A percentile compares a stretch with the other conserved stretches of the same genome.
Conservation (phyloP, 1,139 yeast genomes). For the Suhomyces taliae region DNA sequence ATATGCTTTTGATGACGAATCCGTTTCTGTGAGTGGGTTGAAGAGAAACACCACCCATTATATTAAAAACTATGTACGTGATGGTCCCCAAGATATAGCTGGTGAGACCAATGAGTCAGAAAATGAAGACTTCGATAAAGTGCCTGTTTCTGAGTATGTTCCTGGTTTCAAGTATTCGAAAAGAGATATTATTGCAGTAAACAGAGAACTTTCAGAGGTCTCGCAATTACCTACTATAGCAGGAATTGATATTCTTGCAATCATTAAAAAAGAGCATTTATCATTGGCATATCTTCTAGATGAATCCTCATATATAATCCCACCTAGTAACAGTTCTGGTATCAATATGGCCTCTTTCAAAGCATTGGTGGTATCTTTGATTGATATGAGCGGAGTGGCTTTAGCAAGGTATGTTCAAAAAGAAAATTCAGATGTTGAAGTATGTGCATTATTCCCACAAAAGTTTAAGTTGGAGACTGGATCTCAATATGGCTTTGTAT, state of each 20-base stretch:
- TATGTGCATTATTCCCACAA: conserved; percentile 60
- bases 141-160: conserved; percentile 17
- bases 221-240: conserved; percentile 44
- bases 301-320: conserved; percentile 59
- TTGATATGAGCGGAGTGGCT: conserved; percentile 49
- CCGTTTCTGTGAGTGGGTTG: conserved; percentile 13
- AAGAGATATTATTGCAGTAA: conserved; percentile 34
- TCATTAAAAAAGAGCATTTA: conserved; percentile 43
- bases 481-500: conserved; percentile 31
- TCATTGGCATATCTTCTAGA: conserved; percentile 62
- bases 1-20: conserved; percentile 21
- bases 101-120: conserved; percentile 22
- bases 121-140: conserved; percentile 22
- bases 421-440: conserved; percentile 46
- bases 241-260: conserved; percentile 66
- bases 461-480: conserved; percentile 13
- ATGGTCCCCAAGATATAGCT: conserved; percentile 16
- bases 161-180: conserved; percentile 69
- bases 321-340: conserved; percentile 32
- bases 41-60: conserved; percentile 25
- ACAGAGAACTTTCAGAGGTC: conserved; percentile 44
- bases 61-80: conserved; percentile 15
- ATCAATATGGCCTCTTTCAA: conserved; percentile 48
- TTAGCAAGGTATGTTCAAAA: conserved; percentile 63
- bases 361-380: conserved; percentile 56